Conservation (phyloP, 176 grass and related monocot species). For the Avena eriantha region DNA sequence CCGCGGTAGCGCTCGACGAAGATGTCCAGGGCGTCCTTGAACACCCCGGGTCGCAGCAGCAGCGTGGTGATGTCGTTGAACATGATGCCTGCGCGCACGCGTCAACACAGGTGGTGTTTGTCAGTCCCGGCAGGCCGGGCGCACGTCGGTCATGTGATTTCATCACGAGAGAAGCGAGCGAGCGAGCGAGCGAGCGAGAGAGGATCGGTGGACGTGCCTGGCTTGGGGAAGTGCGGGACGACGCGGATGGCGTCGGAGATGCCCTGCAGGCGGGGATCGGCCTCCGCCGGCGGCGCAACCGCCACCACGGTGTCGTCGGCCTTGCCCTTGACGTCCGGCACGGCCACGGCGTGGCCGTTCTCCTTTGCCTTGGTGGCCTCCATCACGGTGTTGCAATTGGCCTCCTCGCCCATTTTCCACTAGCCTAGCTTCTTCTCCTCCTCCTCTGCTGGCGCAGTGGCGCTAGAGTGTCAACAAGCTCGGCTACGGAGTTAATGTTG, state of each 20-base stretch:
- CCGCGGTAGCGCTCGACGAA: constrained; percentile 88
- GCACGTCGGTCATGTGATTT: background rate
- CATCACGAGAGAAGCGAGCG: background rate
- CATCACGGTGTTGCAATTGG: constrained; percentile 46
- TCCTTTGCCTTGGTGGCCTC: constrained; percentile 43
- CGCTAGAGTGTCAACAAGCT: constrained; percentile 15
- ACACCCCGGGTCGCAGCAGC: constrained; percentile 72
- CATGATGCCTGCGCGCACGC: constrained; percentile 76
- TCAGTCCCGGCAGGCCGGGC: no score
- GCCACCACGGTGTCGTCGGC: background rate
- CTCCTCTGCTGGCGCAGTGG: background rate
- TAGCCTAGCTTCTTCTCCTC: background rate
- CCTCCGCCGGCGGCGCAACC: background rate
- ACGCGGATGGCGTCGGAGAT: constrained; percentile 89
- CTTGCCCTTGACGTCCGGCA: background rate
- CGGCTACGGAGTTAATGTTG: constrained; percentile 42
- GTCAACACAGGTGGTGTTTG: background rate
- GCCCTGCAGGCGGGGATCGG: constrained; percentile 74
- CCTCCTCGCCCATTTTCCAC: constrained; percentile 57
- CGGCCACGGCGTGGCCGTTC: constrained; percentile 40
- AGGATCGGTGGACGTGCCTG: constrained; percentile 53
- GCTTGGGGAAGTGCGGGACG: constrained; percentile 92
- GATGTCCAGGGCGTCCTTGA: constrained; percentile 89
- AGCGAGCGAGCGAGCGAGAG: background rate
- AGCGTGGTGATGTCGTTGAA: constrained; percentile 99